Base-by-base conservation (phyloP, 768 basidiomycete species). In the Leccinum longicurvipes region DNA sequence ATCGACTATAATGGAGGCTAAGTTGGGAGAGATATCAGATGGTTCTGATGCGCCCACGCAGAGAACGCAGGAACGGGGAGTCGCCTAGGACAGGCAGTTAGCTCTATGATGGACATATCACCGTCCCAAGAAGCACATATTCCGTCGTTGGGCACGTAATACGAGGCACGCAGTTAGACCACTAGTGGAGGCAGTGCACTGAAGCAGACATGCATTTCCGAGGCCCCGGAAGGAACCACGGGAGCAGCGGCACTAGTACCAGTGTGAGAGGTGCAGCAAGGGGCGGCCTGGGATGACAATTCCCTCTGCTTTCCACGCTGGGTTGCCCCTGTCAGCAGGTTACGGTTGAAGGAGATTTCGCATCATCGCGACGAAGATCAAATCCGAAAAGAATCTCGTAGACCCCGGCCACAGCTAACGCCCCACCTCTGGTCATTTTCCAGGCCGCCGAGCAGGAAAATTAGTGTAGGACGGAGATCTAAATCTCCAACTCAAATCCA, bases 311-410 rank as follows among this genome's bases (percentile, higher is more conserved):
- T 70, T 70, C 70, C 68, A 70, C 70, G 71, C 41, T 28, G 23
- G 25, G 53, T 44, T 68, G 54, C 66, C 70, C 68, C 68, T 70
- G 65, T 69, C 58, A 57, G 47, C 56, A 49, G 51, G 45, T 60
- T 36, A 34, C 47, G 41, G 48, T 46, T 60, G 51, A 60, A 32
- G 53, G 29, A 48, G 51, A 56, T 57, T 56, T 44, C 53, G 45
- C 64, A 58, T 53, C 68, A 68, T 66, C 61, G 59, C 55, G 61
- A 67, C 61, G 58, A 64, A 60, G 68, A 65, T 68, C 60, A 58
- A 47, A 65, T 59, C 55, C 53, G 48, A 53, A 58, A 61, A 42
- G 48, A 31, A 17, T 11, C 47, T 29, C 45, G 19, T 3, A 28
- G 58, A 66, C 66, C 66, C 67, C 66, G 56, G 50, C 0, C 50